Evolutionary conservation across 2,329 filamentous ascomycete genomes (phyloP).

Genomic region (Colletotrichum sidae): DNA sequence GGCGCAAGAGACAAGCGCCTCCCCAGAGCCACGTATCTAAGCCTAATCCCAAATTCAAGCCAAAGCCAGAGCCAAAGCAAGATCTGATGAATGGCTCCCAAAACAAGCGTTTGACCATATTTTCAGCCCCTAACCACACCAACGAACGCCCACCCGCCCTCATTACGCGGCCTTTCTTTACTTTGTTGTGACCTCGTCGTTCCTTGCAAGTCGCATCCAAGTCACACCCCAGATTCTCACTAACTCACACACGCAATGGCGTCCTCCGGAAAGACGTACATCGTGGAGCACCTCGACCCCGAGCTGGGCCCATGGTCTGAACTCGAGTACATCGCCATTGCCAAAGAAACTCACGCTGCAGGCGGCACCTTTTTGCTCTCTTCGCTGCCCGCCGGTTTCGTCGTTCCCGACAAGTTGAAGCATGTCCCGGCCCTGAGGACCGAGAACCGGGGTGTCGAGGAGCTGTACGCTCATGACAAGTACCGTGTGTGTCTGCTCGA

Average conservation of each 20-base stretch:
- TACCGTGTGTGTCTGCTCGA: slow-evolving; percentile 88
- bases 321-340: slow-evolving; percentile 91
- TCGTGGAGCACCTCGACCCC: slow-evolving; percentile 96
- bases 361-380: slow-evolving; percentile 83
- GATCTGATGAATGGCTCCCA: slow-evolving; percentile 17
- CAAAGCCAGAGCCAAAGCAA: no score
- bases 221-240: slow-evolving; percentile 3
- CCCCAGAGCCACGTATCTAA: neutral
- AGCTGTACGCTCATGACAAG: slow-evolving; percentile 80
- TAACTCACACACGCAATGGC: slow-evolving; percentile 13
- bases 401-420: slow-evolving; percentile 69
- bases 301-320: slow-evolving; percentile 95
- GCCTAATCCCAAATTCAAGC: no score
- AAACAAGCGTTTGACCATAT: slow-evolving; percentile 33
- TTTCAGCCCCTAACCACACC: slow-evolving; percentile 20
- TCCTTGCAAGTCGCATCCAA: neutral
- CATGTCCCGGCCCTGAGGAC: slow-evolving; percentile 73
- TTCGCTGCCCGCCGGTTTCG: slow-evolving; percentile 78
- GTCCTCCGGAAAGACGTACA: slow-evolving; percentile 75
- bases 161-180: slow-evolving; percentile 28
- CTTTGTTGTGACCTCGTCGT: neutral
- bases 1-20: slow-evolving; percentile 18
- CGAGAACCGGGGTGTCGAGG: slow-evolving; percentile 83
- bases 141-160: slow-evolving; percentile 8
- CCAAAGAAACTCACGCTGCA: slow-evolving; percentile 77